A percentile compares a stretch with the other conserved stretches of the same genome.
These are phyloP conservation scores for Hanseniaspora clermontiae DNA, from an alignment of 805 yeast genomes.

Conservation along the genomic window DNA sequence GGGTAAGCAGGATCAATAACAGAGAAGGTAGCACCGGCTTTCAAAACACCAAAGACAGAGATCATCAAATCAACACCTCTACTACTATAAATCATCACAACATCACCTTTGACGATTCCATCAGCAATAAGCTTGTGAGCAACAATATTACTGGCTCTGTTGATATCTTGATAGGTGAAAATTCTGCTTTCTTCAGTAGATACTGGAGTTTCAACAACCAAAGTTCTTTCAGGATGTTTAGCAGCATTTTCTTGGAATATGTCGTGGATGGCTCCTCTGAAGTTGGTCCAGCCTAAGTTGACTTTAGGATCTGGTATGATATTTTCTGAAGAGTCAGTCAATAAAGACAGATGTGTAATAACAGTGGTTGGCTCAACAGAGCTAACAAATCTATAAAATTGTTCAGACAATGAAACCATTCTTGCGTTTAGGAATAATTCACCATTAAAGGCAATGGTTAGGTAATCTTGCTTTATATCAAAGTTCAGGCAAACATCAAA, in stretches of 20 bases:
- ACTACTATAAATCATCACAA: conserved; percentile 94
- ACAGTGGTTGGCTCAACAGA: conserved; percentile 28
- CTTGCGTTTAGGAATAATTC: conserved; percentile 61
- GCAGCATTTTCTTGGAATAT: conserved; percentile 81
- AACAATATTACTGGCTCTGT: conserved; percentile 83
- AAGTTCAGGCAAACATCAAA: conserved; percentile 35
- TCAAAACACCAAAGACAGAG: conserved; percentile 93
- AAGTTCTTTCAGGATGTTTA: conserved; percentile 69
- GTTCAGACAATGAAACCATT: conserved; percentile 57
- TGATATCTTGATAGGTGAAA: conserved; percentile 76
- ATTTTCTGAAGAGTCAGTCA: conserved; percentile 50
- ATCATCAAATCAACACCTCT: conserved; percentile 95
- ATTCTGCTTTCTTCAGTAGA: conserved; percentile 38
- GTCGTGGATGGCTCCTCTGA: conserved; percentile 92
- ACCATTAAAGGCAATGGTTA: conserved; percentile 46
- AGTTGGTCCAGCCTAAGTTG: conserved; percentile 81
- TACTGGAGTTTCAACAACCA: conserved; percentile 86
- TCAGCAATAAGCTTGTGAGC: conserved; percentile 74
- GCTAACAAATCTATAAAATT: conserved; percentile 44
- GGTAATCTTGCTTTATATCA: conserved; percentile 15
- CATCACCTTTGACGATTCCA: conserved; percentile 83
- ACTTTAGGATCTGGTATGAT: conserved; percentile 76
- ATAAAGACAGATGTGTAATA: conserved; percentile 51
- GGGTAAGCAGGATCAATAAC: conserved; percentile 99
- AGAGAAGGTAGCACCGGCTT: conserved; percentile 97